Conservation (phyloP, 1,284 basidiomycete species). For the Sporisorium reilianum region DNA sequence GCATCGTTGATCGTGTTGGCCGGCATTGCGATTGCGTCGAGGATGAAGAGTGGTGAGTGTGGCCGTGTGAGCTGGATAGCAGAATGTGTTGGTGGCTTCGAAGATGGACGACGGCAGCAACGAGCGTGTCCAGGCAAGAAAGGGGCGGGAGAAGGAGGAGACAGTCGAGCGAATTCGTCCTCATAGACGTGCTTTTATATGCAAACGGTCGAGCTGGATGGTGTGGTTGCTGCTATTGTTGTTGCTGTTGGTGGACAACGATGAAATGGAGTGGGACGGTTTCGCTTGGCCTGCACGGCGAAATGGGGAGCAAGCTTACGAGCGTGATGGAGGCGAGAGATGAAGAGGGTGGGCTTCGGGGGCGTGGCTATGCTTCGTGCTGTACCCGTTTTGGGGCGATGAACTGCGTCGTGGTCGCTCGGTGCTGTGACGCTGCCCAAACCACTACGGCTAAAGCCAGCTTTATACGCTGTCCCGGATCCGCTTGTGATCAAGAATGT, state of each 20-base stretch:
- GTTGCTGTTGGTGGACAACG: not conserved
- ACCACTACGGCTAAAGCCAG: not conserved
- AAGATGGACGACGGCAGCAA: not conserved
- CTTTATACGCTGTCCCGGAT: not conserved
- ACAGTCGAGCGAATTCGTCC: no score
- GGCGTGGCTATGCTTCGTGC: slow-evolving; percentile 1
- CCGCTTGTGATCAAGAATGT: not conserved
- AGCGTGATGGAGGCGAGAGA: not conserved
- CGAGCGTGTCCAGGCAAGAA: not conserved
- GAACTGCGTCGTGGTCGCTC: not conserved
- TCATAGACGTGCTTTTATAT: slow-evolving; percentile 3
- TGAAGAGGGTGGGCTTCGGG: slow-evolving; percentile 6
- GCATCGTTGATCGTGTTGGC: slow-evolving; percentile 1
- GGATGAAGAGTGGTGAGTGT: no score
- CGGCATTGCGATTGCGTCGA: not conserved
- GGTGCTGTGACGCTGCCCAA: not conserved
- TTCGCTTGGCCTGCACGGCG: not conserved
- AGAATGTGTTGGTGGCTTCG: not conserved
- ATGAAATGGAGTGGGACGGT: slow-evolving; percentile 2
- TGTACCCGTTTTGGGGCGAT: not conserved
- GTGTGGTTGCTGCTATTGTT: not conserved
- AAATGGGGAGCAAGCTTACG: not conserved
- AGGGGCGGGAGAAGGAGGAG: not conserved
- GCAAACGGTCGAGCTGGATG: not conserved
- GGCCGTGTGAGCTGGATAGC: not conserved